Conservation (phyloP, 495 filamentous ascomycete species). For the Podospora pseudocomata region DNA sequence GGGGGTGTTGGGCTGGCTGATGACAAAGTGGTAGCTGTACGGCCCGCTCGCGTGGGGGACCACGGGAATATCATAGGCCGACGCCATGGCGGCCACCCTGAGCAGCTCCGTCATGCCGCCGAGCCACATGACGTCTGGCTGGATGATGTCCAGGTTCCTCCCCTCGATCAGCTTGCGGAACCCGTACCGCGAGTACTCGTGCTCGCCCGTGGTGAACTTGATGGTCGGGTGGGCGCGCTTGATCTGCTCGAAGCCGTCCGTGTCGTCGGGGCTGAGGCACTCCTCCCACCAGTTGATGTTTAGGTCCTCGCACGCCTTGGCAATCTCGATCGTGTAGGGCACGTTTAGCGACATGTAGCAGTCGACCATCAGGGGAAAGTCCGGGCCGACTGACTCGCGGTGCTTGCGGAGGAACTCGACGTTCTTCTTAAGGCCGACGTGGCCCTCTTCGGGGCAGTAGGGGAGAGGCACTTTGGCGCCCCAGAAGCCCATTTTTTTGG, state of each 20-base stretch:
- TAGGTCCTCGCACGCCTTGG: slow-evolving; percentile 71
- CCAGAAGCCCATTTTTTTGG: slow-evolving; percentile 79
- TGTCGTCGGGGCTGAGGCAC: slow-evolving; percentile 83
- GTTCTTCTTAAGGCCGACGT: slow-evolving; percentile 77
- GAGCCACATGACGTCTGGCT: slow-evolving; percentile 96
- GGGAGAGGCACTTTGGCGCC: slow-evolving; percentile 86
- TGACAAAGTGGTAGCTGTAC: slow-evolving; percentile 92
- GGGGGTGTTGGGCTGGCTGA: slow-evolving; percentile 83
- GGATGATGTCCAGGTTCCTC: slow-evolving; percentile 87
- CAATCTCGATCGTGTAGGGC: slow-evolving; percentile 84
- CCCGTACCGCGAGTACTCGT: slow-evolving; percentile 87
- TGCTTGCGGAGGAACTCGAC: slow-evolving; percentile 82
- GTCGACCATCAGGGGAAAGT: slow-evolving; percentile 91
- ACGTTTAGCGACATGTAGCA: slow-evolving; percentile 96
- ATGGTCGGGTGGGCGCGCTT: slow-evolving; percentile 86
- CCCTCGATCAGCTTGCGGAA: slow-evolving; percentile 92
- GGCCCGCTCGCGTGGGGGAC: slow-evolving; percentile 91
- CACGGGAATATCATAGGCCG: slow-evolving; percentile 88
- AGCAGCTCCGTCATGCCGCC: slow-evolving; percentile 89
- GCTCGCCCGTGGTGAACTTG: slow-evolving; percentile 93
- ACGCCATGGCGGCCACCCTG: slow-evolving; percentile 80
- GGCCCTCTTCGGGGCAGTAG: slow-evolving; percentile 82
- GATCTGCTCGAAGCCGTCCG: slow-evolving; percentile 80
- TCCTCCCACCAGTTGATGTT: slow-evolving; percentile 98
- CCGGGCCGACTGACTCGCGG: slow-evolving; percentile 76